Base-by-base conservation (phyloP, 2,329 filamentous ascomycete genomes). In the Colletotrichum australisinense region DNA sequence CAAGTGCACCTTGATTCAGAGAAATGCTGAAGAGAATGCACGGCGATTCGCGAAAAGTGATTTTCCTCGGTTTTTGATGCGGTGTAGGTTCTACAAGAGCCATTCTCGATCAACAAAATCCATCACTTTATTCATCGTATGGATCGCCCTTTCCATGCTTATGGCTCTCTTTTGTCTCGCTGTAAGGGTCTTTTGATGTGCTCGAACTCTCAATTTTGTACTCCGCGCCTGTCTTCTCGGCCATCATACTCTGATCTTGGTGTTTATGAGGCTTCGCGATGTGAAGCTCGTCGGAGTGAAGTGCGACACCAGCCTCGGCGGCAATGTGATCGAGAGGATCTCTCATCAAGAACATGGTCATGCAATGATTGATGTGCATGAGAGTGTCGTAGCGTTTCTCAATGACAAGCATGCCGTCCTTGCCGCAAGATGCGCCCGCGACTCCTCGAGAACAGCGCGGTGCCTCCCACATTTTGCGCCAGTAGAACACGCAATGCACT, bases 401-500 rank as follows among this genome's bases (percentile, higher is more conserved):
- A 28, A 69, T 24, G 22, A 69, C 28, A 38, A 69, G 38, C 2
- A 65, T 30, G 6, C 67, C 67, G n/a, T 58, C 38, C 22, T 69
- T 42, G 8, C 67, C 67, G 16, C 67, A 59, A 22, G 38, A 30
- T 14, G 67, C 67, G 8, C 60, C 60, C 5, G 9, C 8, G 16
- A 35, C 28, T 11, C 60, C 67, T 1, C 28, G 12, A 1, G 19
- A 35, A 11, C 67, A 69, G 32, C 67, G 67, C 24, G 60, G 60
- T n/a, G 67, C 35, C 22, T 69, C 67, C 67, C 67, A 69, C 60
- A 59, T 69, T 73, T 82, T 82, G 56, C 76, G 76, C 81, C 81
- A 83, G 71, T 82, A 81, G 35, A 78, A 82, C 4, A 78, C 59
- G 68, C 81, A 83, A 63, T 82, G 81, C 1, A 75, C 74, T 0